Evolutionary conservation across 2,329 filamentous ascomycete species (phyloP).

Genomic region (Ophiostoma triangulosporum): DNA sequence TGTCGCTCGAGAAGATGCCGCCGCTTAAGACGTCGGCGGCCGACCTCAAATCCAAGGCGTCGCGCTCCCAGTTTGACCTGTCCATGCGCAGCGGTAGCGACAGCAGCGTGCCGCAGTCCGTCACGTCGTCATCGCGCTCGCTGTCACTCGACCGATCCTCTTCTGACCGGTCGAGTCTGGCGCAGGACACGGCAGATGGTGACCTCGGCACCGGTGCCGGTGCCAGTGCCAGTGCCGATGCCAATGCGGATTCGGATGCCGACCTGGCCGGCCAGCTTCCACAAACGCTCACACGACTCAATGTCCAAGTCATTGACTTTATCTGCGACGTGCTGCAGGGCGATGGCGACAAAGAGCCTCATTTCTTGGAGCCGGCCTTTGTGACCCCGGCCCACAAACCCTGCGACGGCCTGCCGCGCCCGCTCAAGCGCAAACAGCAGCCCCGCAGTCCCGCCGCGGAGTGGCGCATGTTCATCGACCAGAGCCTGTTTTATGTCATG

Average conservation of each 20-base stretch:
- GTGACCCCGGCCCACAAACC: slow-evolving; percentile 20
- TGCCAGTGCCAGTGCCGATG: too few species aligned
- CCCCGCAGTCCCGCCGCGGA: slow-evolving; percentile 3
- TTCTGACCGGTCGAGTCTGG: slow-evolving; percentile 12
- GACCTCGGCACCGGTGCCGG: not conserved
- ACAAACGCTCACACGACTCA: slow-evolving; percentile 41
- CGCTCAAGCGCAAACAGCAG: slow-evolving; percentile 24
- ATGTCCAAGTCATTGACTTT: slow-evolving; percentile 43
- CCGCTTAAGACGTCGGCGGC: slow-evolving; percentile 15
- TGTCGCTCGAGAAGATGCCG: slow-evolving; percentile 22
- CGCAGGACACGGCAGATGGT: not conserved
- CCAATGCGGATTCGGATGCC: slow-evolving; percentile 15
- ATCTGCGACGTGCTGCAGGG: slow-evolving; percentile 46
- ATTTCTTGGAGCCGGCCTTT: slow-evolving; percentile 28
- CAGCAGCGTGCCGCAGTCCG: slow-evolving; percentile 12
- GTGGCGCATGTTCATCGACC: slow-evolving; percentile 49
- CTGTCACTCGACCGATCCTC: slow-evolving; percentile 15
- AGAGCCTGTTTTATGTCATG: slow-evolving; percentile 50
- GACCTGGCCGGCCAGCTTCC: slow-evolving; percentile 31
- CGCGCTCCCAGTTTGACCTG: slow-evolving; percentile 14
- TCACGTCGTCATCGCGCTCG: slow-evolving; percentile 10
- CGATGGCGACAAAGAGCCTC: slow-evolving; percentile 38
- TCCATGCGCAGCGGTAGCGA: slow-evolving; percentile 13
- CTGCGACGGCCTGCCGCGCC: slow-evolving; percentile 17
- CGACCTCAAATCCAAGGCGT: slow-evolving; percentile 9